Conservation (phyloP, 257 asterid genomes). For the Coffea eugenioides region DNA sequence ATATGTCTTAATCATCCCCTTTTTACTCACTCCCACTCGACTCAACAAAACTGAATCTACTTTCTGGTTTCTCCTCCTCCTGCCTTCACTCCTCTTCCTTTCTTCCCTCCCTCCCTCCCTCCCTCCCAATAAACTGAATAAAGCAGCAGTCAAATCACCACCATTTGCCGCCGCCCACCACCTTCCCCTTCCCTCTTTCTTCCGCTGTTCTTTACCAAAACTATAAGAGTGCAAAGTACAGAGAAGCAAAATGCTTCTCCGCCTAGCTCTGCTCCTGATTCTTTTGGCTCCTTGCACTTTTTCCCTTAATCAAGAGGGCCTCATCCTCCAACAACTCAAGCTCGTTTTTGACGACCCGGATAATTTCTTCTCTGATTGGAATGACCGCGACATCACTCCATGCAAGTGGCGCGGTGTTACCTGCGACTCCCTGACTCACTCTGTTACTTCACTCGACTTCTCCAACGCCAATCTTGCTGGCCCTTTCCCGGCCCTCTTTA, state of each 20-base stretch:
- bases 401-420: constrained; percentile 79
- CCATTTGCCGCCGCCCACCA: not conserved
- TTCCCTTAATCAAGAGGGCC: constrained; percentile 67
- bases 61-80: not conserved
- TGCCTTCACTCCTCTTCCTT: not conserved
- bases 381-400: constrained; percentile 51
- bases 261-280: constrained; percentile 23
- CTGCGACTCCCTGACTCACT: constrained; percentile 46
- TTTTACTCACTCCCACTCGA: not conserved
- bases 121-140: not conserved
- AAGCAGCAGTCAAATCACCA: not conserved
- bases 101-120: not conserved
- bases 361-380: constrained; percentile 65
- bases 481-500: constrained; percentile 61
- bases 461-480: constrained; percentile 79
- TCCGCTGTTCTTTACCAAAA: not conserved
- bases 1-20: constrained; percentile 35
- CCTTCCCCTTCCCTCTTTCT: not conserved
- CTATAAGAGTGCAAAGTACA: not conserved
- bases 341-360: constrained; percentile 77
- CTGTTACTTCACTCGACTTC: constrained; percentile 72
- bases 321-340: constrained; percentile 57
- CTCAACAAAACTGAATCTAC: not conserved
- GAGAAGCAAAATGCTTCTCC: constrained; percentile 18
- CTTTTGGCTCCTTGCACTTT: constrained; percentile 26